phyloP scores from a whole-genome alignment of 495 filamentous ascomycete genomes.

The Hypoxylon lenormandii region DNA sequence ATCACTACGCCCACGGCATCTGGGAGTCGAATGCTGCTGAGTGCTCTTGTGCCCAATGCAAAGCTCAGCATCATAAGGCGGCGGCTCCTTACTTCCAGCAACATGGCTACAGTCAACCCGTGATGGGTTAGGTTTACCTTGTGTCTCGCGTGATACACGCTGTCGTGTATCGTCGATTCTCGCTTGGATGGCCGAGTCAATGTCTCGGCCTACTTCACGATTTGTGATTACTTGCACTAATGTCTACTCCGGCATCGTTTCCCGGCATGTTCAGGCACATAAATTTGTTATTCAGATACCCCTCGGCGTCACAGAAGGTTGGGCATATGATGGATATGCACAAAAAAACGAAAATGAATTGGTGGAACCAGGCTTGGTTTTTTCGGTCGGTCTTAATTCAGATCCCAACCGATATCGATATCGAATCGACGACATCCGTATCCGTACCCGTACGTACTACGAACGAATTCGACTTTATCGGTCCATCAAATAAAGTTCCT shows the following conservation, averaged over 20 bases:
- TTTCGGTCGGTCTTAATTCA: constrained; percentile 6
- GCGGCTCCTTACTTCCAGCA: constrained; percentile 73
- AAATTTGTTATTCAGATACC: constrained; percentile 54
- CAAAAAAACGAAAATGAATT: constrained; percentile 33
- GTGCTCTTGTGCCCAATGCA: constrained; percentile 76
- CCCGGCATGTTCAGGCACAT: constrained; percentile 51
- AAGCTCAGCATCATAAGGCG: constrained; percentile 61
- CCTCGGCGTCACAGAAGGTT: constrained; percentile 51
- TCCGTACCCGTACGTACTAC: constrained; percentile 31
- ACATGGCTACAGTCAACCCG: constrained; percentile 72
- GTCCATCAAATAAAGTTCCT: constrained; percentile 8
- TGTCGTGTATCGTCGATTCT: constrained; percentile 31
- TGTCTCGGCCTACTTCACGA: constrained; percentile 10
- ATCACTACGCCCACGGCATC: constrained; percentile 46
- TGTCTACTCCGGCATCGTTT: constrained; percentile 52
- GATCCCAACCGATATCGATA: constrained; percentile 35
- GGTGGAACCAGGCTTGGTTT: constrained; percentile 36
- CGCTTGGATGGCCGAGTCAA: constrained; percentile 1
- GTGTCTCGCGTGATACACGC: constrained; percentile 18
- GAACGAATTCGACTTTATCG: constrained; percentile 12
- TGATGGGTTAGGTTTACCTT: constrained; percentile 63
- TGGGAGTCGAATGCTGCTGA: constrained; percentile 73
- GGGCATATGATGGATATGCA: constrained; percentile 47
- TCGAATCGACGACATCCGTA: constrained; percentile 14
- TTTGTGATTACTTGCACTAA: constrained; percentile 42